Percentiles rank a stretch among this genome's conserved stretches.
These are phyloP conservation scores for Podospora anserina DNA, from an alignment of 495 filamentous ascomycete genomes.

Conservation along the genomic window DNA sequence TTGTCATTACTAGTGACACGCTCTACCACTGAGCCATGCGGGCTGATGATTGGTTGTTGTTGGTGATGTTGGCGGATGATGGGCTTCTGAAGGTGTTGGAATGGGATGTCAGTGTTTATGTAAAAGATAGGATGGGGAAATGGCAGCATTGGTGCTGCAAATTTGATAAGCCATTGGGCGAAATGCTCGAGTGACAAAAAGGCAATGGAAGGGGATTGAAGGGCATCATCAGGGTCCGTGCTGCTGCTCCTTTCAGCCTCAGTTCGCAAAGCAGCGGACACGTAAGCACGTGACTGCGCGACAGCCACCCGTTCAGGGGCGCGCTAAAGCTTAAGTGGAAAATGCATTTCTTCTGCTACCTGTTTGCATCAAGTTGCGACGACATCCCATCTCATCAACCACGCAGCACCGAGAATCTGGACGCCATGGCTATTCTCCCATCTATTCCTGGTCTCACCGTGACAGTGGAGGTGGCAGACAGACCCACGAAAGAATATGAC, in stretches of 20 bases:
- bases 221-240: not conserved
- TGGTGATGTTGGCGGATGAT: not conserved
- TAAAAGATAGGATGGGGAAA: too few relatives aligned
- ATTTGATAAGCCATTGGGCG: too few relatives aligned
- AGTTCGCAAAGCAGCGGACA: not conserved
- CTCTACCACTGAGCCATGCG: constrained; percentile 20
- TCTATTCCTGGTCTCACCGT: constrained; percentile 30
- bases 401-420: not conserved
- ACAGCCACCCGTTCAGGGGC: not conserved
- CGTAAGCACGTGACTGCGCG: not conserved
- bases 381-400: not conserved
- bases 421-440: not conserved
- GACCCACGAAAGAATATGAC: constrained; percentile 32
- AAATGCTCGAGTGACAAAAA: not conserved
- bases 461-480: constrained; percentile 26
- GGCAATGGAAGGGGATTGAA: not conserved
- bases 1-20: constrained; percentile 18
- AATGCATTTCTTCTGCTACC: not conserved
- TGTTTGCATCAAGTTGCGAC: not conserved
- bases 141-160: too few relatives aligned
- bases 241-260: not conserved
- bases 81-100: not conserved
- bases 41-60: constrained; percentile 11
- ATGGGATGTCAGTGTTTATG: too few relatives aligned
- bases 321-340: not conserved